Base-by-base conservation (phyloP, 768 basidiomycete genomes). In the Scleroderma citrinum region DNA sequence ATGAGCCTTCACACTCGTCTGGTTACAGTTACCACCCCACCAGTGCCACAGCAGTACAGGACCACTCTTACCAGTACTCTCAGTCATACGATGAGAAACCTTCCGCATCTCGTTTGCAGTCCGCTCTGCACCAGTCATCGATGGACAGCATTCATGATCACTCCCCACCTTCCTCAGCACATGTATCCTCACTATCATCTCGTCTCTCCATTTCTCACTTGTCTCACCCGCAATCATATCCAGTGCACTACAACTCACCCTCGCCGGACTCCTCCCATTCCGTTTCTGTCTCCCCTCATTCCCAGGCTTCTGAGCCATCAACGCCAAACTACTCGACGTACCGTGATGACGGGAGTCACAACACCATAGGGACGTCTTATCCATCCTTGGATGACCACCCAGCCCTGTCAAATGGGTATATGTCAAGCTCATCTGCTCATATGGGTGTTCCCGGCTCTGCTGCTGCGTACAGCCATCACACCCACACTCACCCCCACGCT, bases 161-260 rank as follows among this genome's bases (percentile, higher is more conserved):
- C 20, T 63, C 65, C 40, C 71, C 51, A 48, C 69, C 63, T 11
- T 50, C 63, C 14, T 65, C 62, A 2, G 57, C 60, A 2, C 64
- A 59, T 46, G 60, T 63, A 7, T 59, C 69, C 0, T 61, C 76
- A 4, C 64, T 72, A 3, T 64, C 72, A 4, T 80, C 78, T n/a
- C 75, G 80, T 10, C 75, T 80, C 36, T 81, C 80, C 6, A 78
- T 82, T 21, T 80, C 80, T 0, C 80, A 81, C 49, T 76, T 81
- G 20, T 80, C 78, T 0, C 77, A 80, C 50, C 77, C 78, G 0
- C 75, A 76, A 12, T 63, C 73, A 19, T 74, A 76, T 49, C 64
- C 70, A 43, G 63, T 5, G 4, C 71, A 55, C 60, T 73, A 59
- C 45, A 64, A 68, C 44, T 68, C 77, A 0, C 72, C 76, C 1